These are phyloP conservation scores for Trichothecium roseum DNA, from an alignment of 2,329 filamentous ascomycete genomes.

Conservation along the genomic window DNA sequence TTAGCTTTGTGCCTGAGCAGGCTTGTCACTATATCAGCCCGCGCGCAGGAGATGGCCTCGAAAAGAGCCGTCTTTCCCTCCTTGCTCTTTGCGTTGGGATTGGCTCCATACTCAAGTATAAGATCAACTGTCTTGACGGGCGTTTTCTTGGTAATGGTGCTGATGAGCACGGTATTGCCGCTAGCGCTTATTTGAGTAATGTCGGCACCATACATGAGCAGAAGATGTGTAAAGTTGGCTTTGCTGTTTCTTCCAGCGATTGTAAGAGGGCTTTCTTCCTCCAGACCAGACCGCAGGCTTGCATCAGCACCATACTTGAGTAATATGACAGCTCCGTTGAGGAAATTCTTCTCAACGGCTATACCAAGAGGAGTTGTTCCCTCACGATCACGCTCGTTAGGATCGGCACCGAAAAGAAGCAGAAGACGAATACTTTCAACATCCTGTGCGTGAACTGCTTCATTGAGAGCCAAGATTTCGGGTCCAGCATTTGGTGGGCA, in stretches of 20 bases:
- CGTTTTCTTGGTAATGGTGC: conserved; percentile 48
- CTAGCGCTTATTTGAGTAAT: conserved; percentile 40
- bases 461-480: conserved; percentile 38
- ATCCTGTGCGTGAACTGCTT: conserved; percentile 41
- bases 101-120: conserved; percentile 48
- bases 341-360: conserved; percentile 40
- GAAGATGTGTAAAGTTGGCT: conserved; percentile 45
- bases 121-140: conserved; percentile 45
- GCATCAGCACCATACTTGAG: conserved; percentile 55
- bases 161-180: conserved; percentile 51
- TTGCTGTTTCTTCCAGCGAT: conserved; percentile 40
- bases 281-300: conserved; percentile 37
- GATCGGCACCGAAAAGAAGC: conserved; percentile 45
- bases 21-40: conserved; percentile 43
- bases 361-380: conserved; percentile 40
- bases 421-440: conserved; percentile 43
- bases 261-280: conserved; percentile 44
- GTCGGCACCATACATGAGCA: conserved; percentile 52
- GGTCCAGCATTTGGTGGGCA: conserved; percentile 38
- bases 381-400: conserved; percentile 38
- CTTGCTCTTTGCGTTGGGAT: conserved; percentile 47
- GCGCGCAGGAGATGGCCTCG: conserved; percentile 45
- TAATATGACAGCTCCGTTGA: conserved; percentile 46
- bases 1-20: conserved; percentile 48
- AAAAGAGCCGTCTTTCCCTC: conserved; percentile 55